Conservation (phyloP, 1,284 basidiomycete species). For the Entoloma clypeatum region DNA sequence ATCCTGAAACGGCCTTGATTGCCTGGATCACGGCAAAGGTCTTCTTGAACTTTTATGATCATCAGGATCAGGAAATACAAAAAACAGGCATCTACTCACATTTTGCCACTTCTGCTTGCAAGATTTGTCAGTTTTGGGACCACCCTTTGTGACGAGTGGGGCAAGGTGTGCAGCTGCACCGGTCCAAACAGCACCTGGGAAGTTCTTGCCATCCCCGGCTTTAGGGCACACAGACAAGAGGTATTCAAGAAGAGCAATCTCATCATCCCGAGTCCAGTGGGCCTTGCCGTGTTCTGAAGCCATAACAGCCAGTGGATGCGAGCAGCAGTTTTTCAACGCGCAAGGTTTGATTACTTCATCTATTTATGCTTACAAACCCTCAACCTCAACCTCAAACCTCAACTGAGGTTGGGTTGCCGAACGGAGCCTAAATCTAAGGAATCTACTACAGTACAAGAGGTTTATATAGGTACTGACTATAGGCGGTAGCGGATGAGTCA, state of each 20-base stretch:
- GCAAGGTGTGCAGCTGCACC: slow-evolving; percentile 2
- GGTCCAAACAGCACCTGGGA: slow-evolving; percentile 11
- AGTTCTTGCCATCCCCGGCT: slow-evolving; percentile 14
- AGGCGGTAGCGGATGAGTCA: no score
- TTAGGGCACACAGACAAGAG: slow-evolving; percentile 6
- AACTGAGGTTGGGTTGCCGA: no score
- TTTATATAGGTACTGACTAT: no score
- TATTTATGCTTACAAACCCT: no score
- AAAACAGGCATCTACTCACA: slow-evolving; percentile 4
- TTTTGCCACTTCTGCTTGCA: slow-evolving; percentile 16
- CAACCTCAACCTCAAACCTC: no score
- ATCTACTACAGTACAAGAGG: no score
- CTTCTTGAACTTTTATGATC: slow-evolving; percentile 2
- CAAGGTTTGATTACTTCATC: no score
- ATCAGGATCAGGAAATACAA: slow-evolving; percentile 1
- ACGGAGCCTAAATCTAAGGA: no score
- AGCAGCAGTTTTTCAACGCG: no score
- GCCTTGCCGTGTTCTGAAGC: no score
- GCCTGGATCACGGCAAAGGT: slow-evolving; percentile 9
- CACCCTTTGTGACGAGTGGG: background rate
- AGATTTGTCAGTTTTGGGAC: slow-evolving; percentile 11
- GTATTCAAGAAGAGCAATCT: slow-evolving; percentile 11
- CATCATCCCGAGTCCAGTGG: slow-evolving; percentile 14
- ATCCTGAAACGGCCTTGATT: slow-evolving; percentile 9
- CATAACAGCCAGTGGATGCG: no score